Evolutionary conservation across 176 grass and related monocot species (phyloP), one percentile per base, ranked within the genome.

Genomic region (Puccinellia tenuiflora): DNA sequence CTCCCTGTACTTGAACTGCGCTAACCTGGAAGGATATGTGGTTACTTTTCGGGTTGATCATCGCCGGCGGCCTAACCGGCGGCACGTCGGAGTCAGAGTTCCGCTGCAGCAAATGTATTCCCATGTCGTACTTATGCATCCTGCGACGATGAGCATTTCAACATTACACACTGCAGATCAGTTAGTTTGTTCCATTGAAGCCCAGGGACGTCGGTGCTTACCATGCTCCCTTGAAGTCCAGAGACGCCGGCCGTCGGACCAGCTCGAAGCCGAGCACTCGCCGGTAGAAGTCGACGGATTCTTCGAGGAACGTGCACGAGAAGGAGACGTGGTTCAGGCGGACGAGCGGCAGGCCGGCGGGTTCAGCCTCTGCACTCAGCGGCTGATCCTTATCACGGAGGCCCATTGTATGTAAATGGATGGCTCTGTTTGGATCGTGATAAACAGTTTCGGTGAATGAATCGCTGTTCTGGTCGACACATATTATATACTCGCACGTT

Each of bases 281-380:
- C 51, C 52, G 84, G 82, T 95, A 98, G 85, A 98, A 98, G 1
- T 47, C 75, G 43, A 90, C 46, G 3, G 95, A 95, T 0, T 79
- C 77, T 20, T 93, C 84, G 5, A 98, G 47, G 55, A 90, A 93
- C 10, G 68, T 18, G 80, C 95, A 95, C 30, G 79, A 61, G 66
- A 93, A 93, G 5, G 95, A 89, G 73, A 98, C 81, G 75, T 98
- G 92, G 82, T 98, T 95, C 79, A 98, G 88, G 83, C 86, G 90
- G 64, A 91, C 73, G 9, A 95, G 81, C 22, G 92, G 88, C 40
- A 81, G 42, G 7, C n/a, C n/a, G n/a, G 73, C 72, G 63, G 69
- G 16, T 0, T 54, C 21, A 56, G 54, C 59, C 75, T 45, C n/a
- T n/a, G n/a, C 34, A 68, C 66, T n/a, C n/a, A n/a, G 39, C 69